phyloP scores from a whole-genome alignment of 768 basidiomycete species.

The Mycena indigotica region DNA sequence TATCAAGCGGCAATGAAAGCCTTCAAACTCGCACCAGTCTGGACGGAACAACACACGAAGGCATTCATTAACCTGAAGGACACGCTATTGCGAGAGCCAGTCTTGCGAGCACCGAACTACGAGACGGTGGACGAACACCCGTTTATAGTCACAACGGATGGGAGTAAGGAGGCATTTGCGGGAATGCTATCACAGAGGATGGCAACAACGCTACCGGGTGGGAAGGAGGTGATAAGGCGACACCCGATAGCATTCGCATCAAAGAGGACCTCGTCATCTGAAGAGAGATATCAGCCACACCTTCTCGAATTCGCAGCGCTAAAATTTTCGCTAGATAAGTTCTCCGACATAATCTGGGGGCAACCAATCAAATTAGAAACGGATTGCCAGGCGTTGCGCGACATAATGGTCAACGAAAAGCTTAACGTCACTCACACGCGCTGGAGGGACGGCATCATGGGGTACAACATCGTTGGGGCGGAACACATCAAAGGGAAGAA shows the following conservation, averaged over 20 bases:
- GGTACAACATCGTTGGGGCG: too few species aligned
- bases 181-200: slow-evolving; percentile 29
- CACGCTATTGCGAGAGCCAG: slow-evolving; percentile 24
- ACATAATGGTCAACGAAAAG: slow-evolving; percentile 25
- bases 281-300: slow-evolving; percentile 34
- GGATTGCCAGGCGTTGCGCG: slow-evolving; percentile 23
- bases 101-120: slow-evolving; percentile 22
- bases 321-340: slow-evolving; percentile 18
- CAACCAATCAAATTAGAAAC: slow-evolving; percentile 23
- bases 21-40: slow-evolving; percentile 10
- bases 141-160: slow-evolving; percentile 33
- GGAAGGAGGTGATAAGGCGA: slow-evolving; percentile 8
- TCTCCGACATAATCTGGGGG: slow-evolving; percentile 26
- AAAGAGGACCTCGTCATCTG: slow-evolving; percentile 34
- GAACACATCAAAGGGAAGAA: too few species aligned
- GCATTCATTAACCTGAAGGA: slow-evolving; percentile 30
- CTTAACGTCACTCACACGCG: slow-evolving; percentile 23
- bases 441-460: slow-evolving; percentile 32
- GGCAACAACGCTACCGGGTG: slow-evolving; percentile 11
- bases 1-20: slow-evolving; percentile 30
- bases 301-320: slow-evolving; percentile 34
- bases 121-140: slow-evolving; percentile 29
- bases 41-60: slow-evolving; percentile 23
- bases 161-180: slow-evolving; percentile 29
- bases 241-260: slow-evolving; percentile 38